Evolutionary conservation across 805 yeast genomes (phyloP), one percentile per base, ranked within the genome.

Genomic region (Komagataella phaffii): DNA sequence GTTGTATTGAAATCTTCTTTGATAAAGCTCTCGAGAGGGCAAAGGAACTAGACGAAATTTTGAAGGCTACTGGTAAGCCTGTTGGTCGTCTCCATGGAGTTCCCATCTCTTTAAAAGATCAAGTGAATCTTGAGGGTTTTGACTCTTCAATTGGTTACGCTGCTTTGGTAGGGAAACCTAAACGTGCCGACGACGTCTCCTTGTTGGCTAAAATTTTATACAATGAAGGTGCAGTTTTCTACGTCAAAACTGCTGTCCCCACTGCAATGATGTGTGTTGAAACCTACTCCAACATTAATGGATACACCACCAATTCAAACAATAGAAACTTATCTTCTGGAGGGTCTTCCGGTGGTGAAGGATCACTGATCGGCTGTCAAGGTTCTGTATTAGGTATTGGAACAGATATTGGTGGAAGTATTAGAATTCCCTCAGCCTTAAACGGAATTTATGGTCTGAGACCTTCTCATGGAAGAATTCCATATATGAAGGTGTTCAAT

Each of bases 331-430:
- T 79, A 53, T 71, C 81, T 7, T 72, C 79, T 1, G 86, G 86
- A 51, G 87, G 87, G 12, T 76, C 82, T 1, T 77, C 84, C 2
- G 80, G 83, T 19, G 87, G 87, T 49, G 86, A 80, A 60, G 83
- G 83, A 51, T 75, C 85, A 0, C 59, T 78, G 50, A 70, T 79
- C 45, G 80, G 75, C 1, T 69, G 76, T 59, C 73, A 74, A 48
- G 85, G 81, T 7, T 74, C 83, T 10, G 72, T 76, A 2, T 56
- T 80, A 44, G 88, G 85, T 2, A 66, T 79, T 49, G 85, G 86
- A 10, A 75, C 82, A 14, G 85, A 80, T 57, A 77, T 80, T 53
- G 85, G 85, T 50, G 85, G 85, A 0, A 72, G 79, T 17, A 74
- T 81, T 47, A 67, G 87, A 51, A 71, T 72, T 17, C 86, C 87